phyloP scores from a whole-genome alignment of 495 filamentous ascomycete species.

The Xanthoparmelia taractica region DNA sequence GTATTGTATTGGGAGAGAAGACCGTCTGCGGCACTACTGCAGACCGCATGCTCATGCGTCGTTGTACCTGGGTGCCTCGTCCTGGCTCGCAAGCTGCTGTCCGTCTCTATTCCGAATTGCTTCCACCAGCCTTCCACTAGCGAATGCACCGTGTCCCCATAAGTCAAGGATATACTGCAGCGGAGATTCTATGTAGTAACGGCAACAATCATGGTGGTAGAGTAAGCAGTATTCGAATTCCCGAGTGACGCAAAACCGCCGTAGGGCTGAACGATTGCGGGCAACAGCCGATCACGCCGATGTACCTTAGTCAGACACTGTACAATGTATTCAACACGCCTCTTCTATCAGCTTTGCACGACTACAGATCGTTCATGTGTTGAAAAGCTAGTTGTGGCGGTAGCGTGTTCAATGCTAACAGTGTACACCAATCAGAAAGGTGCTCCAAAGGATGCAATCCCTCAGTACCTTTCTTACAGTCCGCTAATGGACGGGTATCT shows the following conservation, averaged over 20 bases:
- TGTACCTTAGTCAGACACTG: too few relatives aligned
- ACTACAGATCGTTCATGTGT: not conserved
- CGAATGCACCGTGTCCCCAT: not conserved
- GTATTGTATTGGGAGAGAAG: constrained; percentile 8
- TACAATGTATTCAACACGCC: too few relatives aligned
- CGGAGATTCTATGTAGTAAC: not conserved
- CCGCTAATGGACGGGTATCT: constrained; percentile 5
- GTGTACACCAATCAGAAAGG: not conserved
- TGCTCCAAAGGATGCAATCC: not conserved
- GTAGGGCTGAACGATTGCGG: not conserved
- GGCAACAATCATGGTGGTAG: not conserved
- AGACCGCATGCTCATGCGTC: constrained; percentile 19
- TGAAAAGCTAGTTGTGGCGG: not conserved
- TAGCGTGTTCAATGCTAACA: not conserved
- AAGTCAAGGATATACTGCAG: not conserved
- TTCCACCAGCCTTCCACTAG: not conserved
- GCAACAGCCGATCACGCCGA: too few relatives aligned
- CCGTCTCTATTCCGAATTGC: not conserved
- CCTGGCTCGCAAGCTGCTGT: not conserved
- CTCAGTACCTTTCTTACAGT: not conserved
- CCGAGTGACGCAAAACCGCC: not conserved
- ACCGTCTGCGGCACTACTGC: constrained; percentile 12
- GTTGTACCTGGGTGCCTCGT: not conserved
- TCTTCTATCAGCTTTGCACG: not conserved
- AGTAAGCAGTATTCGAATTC: too few relatives aligned